Conservation (phyloP, 2,329 filamentous ascomycete genomes). For the Pseudogymnoascus sp. region DNA sequence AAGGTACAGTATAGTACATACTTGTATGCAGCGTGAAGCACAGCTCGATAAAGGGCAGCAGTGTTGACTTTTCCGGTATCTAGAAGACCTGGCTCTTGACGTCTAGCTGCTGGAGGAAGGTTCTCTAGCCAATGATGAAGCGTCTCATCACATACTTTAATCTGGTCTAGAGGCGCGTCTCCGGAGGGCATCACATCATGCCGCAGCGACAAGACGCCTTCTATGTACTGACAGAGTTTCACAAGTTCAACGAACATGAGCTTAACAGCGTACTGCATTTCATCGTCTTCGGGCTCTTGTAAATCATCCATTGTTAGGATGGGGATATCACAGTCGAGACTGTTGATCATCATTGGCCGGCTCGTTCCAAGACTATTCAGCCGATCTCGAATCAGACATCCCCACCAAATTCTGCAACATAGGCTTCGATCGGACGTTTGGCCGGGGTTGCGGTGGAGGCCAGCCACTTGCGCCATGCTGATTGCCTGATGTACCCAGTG, state of each 20-base stretch:
- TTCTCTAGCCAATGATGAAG: constrained; percentile 11
- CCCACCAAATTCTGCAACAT: constrained; percentile 21
- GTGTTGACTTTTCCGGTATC: neutral
- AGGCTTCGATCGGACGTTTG: constrained; percentile 12
- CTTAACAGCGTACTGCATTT: constrained; percentile 17
- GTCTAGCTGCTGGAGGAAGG: constrained; percentile 4
- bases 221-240: constrained; percentile 20
- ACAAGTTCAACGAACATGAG: constrained; percentile 18
- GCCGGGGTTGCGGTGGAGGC: constrained; percentile 16
- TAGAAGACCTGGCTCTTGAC: neutral
- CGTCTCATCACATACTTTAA: constrained; percentile 13
- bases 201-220: constrained; percentile 16
- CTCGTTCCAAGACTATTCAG: constrained; percentile 19
- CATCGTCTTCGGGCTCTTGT: constrained; percentile 15
- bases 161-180: constrained; percentile 8
- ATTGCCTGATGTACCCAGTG: constrained; percentile 20
- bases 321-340: constrained; percentile 18
- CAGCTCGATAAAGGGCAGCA: neutral
- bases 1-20: neutral
- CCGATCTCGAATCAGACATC: constrained; percentile 17
- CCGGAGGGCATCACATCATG: neutral
- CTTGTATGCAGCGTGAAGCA: neutral
- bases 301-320: constrained; percentile 16
- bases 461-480: constrained; percentile 17
- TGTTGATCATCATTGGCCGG: constrained; percentile 20